A percentile compares a stretch with the other conserved stretches of the same genome.
These are phyloP conservation scores for Tylopilus cervinicoccineus DNA, from an alignment of 768 basidiomycete genomes.

Conservation along the genomic window DNA sequence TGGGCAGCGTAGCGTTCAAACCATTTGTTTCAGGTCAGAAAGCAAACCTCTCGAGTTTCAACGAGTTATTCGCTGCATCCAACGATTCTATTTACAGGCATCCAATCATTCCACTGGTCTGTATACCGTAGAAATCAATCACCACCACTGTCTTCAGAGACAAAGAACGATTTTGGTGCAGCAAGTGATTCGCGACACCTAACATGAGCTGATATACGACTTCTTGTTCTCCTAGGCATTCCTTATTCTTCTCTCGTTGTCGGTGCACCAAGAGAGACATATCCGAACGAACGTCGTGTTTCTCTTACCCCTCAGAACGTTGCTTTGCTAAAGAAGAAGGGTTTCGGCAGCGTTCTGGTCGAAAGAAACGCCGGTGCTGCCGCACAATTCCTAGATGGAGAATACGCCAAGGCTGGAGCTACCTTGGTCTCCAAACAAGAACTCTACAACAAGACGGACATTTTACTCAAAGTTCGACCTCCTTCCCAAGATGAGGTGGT, in stretches of 20 bases:
- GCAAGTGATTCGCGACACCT: constrained; percentile 3
- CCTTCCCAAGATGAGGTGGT: constrained; percentile 64
- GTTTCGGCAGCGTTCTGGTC: constrained; percentile 68
- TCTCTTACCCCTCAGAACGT: constrained; percentile 80
- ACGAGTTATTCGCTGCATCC: not conserved
- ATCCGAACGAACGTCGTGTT: constrained; percentile 75
- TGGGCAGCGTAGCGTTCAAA: constrained; percentile 15
- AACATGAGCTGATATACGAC: not conserved
- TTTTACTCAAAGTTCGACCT: constrained; percentile 83
- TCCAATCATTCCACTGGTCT: constrained; percentile 31
- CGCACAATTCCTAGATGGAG: constrained; percentile 79
- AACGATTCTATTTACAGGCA: constrained; percentile 14
- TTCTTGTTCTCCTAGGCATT: constrained; percentile 33
- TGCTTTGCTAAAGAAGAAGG: constrained; percentile 74
- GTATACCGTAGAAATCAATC: constrained; percentile 22
- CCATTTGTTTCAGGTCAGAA: constrained; percentile 23
- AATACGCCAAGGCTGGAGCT: constrained; percentile 76
- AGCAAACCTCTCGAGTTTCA: not conserved
- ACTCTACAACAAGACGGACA: constrained; percentile 65
- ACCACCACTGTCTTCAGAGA: constrained; percentile 7
- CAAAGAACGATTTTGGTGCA: constrained; percentile 25
- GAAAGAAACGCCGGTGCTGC: constrained; percentile 66
- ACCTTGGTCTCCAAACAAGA: constrained; percentile 70
- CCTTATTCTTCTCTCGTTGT: constrained; percentile 73
- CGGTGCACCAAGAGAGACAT: constrained; percentile 75